Evolutionary conservation across 225 moss, liverwort and hornwort species (phyloP).

Genomic region (Rhytidiadelphus loreus): DNA sequence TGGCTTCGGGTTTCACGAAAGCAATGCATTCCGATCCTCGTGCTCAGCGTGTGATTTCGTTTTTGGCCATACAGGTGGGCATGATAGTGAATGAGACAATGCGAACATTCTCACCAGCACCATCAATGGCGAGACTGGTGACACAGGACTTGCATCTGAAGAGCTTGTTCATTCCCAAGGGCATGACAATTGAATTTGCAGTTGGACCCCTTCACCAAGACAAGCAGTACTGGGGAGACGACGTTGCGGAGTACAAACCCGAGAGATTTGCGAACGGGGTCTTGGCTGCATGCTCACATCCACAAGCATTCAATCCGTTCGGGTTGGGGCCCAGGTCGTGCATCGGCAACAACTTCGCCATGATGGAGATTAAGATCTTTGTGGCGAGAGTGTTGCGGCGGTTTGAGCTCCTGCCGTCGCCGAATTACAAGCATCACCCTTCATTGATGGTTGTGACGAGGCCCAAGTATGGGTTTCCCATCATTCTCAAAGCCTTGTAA

Average conservation of each 20-base stretch:
- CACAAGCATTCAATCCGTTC: neutral
- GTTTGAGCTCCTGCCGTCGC: neutral
- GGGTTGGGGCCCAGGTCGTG: neutral
- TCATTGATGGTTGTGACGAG: neutral
- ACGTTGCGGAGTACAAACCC: neutral
- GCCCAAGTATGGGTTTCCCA: neutral
- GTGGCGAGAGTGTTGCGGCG: neutral
- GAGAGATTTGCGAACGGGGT: neutral
- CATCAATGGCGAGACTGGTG: neutral
- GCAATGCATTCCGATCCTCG: neutral
- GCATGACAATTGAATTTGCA: neutral
- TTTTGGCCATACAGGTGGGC: neutral
- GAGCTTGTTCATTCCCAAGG: neutral
- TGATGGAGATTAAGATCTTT: neutral
- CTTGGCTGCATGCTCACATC: neutral
- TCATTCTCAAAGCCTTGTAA: neutral
- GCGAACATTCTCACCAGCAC: neutral
- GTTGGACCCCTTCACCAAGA: neutral
- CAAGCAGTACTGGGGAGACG: neutral
- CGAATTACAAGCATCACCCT: neutral
- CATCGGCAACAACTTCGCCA: neutral
- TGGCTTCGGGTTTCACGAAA: neutral
- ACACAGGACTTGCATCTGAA: neutral
- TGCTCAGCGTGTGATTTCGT: neutral
- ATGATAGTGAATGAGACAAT: neutral